Evolutionary conservation across 2,329 filamentous ascomycete genomes (phyloP), one percentile per base, ranked within the genome.

Genomic region (Penicillium brevicompactum): DNA sequence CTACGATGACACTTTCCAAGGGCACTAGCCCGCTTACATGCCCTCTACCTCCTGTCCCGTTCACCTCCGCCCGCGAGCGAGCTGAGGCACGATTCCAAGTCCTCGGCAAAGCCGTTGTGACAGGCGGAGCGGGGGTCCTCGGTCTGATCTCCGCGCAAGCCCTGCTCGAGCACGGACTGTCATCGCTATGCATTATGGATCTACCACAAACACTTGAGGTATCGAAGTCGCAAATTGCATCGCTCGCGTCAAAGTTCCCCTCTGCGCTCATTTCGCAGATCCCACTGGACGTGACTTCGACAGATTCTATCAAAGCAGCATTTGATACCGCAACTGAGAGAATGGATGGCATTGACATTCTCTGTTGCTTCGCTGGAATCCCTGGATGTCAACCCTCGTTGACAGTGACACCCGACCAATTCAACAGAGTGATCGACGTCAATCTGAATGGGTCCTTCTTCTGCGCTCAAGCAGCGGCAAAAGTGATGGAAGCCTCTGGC

Each of bases 381-480:
- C 88, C 90, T 0, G 80, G 79, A 37, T 87, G 83, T 60, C 76
- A 80, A 0, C 81, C 84, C 57, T 83, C 87, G 0, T 70, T 88
- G 1, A 83, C 87, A 2, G 84, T 87, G 75, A 73, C 78, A 0
- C 71, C 80, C 0, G 74, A 78, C 1, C 78, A 87, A 60, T 92
- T 85, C 81, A 80, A 84, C 6, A 80, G 80, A 27, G 82, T 87
- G 0, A 65, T 91, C 18, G 87, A 90, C 53, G 82, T 92, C 67
- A 92, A 92, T 67, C 83, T 87, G 1, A 89, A 87, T 0, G 89
- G 89, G 0, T 77, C 81, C 0, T 92, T 90, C 64, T 76, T 91
- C 14, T 86, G 84, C 61, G 87, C 89, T 0, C 87, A 90, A 61
- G 88, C 88, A 5, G 78, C 78, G 1, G 83, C 81, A 4, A 74